Base-by-base conservation (phyloP, 768 basidiomycete genomes). In the Kockovaella imperatae region DNA sequence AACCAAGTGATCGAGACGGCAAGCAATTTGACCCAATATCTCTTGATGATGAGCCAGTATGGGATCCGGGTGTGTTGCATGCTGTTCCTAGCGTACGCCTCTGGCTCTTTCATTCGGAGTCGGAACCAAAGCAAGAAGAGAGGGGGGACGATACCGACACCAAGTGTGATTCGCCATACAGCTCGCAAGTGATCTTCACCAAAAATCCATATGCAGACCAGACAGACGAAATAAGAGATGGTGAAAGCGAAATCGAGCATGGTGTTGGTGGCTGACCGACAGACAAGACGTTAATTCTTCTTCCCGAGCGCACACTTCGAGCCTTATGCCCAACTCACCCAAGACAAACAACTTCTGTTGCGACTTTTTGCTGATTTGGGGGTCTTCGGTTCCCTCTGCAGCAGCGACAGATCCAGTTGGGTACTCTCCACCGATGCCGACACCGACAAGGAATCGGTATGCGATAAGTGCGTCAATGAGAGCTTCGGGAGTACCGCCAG, bases 151-250 rank as follows among this genome's bases (percentile, higher is more conserved):
- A 83, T 74, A 28, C 89, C 89, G 7, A 93, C 77, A 26, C 86
- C 89, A 8, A 93, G 77, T 18, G 87, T 85, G 35, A 86, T 60
- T 42, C 89, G 82, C 88, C 88, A 93, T 3, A 87, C 84, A 2
- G 84, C 84, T 23, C 84, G 79, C 35, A 91, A 80, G 64, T 90
- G 88, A 52, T 85, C 72, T 34, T 78, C 60, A 26, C 86, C 85
- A 52, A 84, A 89, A 59, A 91, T 91, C 88, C 87, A 89, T 62
- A 80, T 86, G 25, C 89, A 74, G 23, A 91, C 83, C 4, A 91
- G 76, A 13, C 47, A 50, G 18, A 63, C 58, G 40, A 66, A 62
- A 46, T 56, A 45, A 26, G 59, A 73, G 39, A 89, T 61, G 34
- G 87, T 86, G 64, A 87, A 72, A 64, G 69, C 71, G 42, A 67